phyloP scores from a whole-genome alignment of 2,329 filamentous ascomycete genomes.

The Hyphodiscus sp. region DNA sequence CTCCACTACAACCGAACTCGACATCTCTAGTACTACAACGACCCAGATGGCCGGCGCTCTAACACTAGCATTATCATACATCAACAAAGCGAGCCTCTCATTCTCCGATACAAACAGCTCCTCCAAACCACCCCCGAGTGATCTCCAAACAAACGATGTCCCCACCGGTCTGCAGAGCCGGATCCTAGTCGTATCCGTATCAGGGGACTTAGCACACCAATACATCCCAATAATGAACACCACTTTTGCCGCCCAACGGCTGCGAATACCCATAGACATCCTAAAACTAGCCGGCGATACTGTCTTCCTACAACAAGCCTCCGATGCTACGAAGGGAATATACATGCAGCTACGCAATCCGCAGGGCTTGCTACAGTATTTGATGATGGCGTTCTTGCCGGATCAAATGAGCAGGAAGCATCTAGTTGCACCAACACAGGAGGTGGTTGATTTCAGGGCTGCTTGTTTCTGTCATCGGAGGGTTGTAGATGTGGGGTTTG shows the following conservation, averaged over 20 bases:
- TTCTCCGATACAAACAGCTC: constrained; percentile 33
- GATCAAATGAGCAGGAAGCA: constrained; percentile 57
- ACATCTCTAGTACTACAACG: constrained; percentile 63
- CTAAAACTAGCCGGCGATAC: constrained; percentile 78
- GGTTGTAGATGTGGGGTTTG: constrained; percentile 87
- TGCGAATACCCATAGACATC: constrained; percentile 86
- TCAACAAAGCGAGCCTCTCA: constrained; percentile 57
- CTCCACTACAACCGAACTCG: constrained; percentile 54
- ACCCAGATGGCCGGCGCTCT: constrained; percentile 88
- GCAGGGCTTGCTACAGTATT: constrained; percentile 75
- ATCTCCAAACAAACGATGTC: constrained; percentile 20
- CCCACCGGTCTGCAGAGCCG: constrained; percentile 60
- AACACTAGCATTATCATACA: constrained; percentile 82
- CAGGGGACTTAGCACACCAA: constrained; percentile 74
- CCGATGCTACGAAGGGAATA: constrained; percentile 63
- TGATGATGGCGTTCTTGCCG: constrained; percentile 90
- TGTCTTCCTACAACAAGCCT: constrained; percentile 90
- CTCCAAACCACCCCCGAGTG: constrained; percentile 18
- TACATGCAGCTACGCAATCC: constrained; percentile 59
- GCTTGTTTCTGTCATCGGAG: constrained; percentile 94
- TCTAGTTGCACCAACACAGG: constrained; percentile 72
- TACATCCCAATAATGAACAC: constrained; percentile 99
- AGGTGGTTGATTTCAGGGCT: constrained; percentile 92
- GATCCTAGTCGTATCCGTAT: constrained; percentile 86
- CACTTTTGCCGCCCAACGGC: constrained; percentile 89